Base-by-base conservation (phyloP, 2,329 filamentous ascomycete genomes). In the Dothidotthia symphoricarpi region DNA sequence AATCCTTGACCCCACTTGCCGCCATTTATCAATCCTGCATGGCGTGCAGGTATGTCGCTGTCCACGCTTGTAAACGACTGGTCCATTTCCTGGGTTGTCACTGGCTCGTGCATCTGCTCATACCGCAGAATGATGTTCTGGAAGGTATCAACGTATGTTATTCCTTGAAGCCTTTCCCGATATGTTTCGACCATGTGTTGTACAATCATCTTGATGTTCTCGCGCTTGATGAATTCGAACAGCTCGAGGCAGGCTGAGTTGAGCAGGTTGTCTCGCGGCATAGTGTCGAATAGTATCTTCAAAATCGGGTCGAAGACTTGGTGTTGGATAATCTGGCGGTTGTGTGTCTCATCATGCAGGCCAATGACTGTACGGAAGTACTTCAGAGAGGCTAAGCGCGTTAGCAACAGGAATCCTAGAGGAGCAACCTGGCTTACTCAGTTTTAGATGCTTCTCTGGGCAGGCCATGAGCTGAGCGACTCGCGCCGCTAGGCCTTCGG, bases 201-300 rank as follows among this genome's bases (percentile, higher is more conserved):
- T 39, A 95, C 82, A 31, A 96, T 74, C 11, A 86, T 81, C 64
- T 89, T 94, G 56, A 67, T 65, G 31, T 65, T 67, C 31, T 67
- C 66, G 16, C 72, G 70, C 62, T 84, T 88, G 56, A 97, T 86
- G 58, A 85, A 89, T 57, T 95, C 89, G 50, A 98, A 97, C 28
- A 98, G 79, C 59, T 98, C 93, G 8, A 97, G 75, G 55, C 88
- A 95, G 7, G 90, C 91, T 1, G 91, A 97, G 65, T 93, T 94
- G 22, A 97, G 76, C 3, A 98, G 75, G 53, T 96, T 97, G 66
- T 98, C 91, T 28, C 89, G 81, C 1, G 90, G 88, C 79, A 96
- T 85, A 0, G 88, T 93, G 50, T 86, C 81, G 38, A 85, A 78
- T 24, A 97, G 78, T 25, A 96, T 83, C 51, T 93, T 81, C 11